Evolutionary conservation across 1,139 yeast species (phyloP), one percentile per base, ranked within the genome.

Genomic region (Debaryomyces udenii): DNA sequence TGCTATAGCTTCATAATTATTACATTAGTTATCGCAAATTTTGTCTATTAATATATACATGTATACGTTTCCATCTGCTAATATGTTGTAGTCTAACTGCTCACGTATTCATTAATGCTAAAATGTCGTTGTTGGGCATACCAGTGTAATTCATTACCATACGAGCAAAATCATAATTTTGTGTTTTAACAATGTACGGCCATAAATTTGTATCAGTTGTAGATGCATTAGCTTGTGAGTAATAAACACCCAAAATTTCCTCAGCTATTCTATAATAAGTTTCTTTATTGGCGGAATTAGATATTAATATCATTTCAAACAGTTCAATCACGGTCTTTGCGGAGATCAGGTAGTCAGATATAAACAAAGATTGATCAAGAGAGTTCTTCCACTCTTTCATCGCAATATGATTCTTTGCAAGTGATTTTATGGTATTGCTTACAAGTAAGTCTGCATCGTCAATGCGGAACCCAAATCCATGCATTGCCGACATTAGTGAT

Each of bases 101-200:
- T 31, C 31, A 31, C 7, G 36, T 31, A 28, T 37, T 37, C 40
- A 47, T 43, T 18, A 42, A 35, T 29, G 37, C 36, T 30, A 53
- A 41, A 17, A 51, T 38, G 22, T 49, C 50, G 33, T 42, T 42
- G 26, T 37, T 43, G 5, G 61, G 61, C 30, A 43, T 35, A 26
- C 45, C 49, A 28, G 50, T 50, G 43, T 44, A 56, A 29, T 43
- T 45, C 55, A 55, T 51, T 41, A 59, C 44, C 39, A 55, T 41
- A 20, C 50, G 48, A 6, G 55, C 56, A 34, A 57, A 46, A 18
- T 44, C 44, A 29, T 42, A 44, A 39, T 53, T 53, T 41, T 53
- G 54, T 31, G 50, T 42, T 24, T 48, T 51, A 23, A 52, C 47
- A 4, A 59, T 48, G 31, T 47, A 53, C 9, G 42, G 40, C 64